phyloP scores from a whole-genome alignment of 176 grass and related monocot species.

The Metroxylon sagu region DNA sequence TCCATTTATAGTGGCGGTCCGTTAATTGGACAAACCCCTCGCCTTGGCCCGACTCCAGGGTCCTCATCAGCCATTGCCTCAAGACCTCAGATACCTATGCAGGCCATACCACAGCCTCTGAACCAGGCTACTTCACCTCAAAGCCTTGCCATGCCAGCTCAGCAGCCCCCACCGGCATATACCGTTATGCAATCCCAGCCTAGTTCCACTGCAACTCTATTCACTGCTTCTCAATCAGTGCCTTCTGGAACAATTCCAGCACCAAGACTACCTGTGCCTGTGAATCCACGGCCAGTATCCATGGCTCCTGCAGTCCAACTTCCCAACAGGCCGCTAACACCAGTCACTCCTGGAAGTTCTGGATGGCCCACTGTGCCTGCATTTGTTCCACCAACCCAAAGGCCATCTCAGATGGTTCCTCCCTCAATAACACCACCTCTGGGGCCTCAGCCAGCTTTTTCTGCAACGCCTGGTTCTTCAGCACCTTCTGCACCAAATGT shows the following conservation, averaged over 20 bases:
- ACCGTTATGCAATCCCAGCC: background rate
- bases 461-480: too few relatives aligned
- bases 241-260: background rate
- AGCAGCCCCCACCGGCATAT: constrained; percentile 5
- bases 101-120: constrained; percentile 28
- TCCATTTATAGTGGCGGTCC: constrained; percentile 26
- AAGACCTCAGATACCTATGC: constrained; percentile 33
- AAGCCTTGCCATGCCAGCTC: background rate
- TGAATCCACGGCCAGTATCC: constrained; percentile 18
- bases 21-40: constrained; percentile 42
- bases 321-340: constrained; percentile 45
- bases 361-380: constrained; percentile 41
- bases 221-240: background rate
- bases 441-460: too few relatives aligned
- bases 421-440: too few relatives aligned
- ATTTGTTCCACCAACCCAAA: constrained; percentile 21
- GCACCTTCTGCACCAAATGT: too few relatives aligned
- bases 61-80: constrained; percentile 20
- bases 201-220: constrained; percentile 12
- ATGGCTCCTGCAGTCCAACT: constrained; percentile 10
- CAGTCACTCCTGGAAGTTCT: constrained; percentile 30
- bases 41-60: constrained; percentile 33
- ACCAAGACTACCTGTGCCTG: constrained; percentile 8
- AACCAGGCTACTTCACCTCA: background rate
- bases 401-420: background rate